Base-by-base conservation (phyloP, 495 filamentous ascomycete species). In the Aspergillus sclerotioniger region DNA sequence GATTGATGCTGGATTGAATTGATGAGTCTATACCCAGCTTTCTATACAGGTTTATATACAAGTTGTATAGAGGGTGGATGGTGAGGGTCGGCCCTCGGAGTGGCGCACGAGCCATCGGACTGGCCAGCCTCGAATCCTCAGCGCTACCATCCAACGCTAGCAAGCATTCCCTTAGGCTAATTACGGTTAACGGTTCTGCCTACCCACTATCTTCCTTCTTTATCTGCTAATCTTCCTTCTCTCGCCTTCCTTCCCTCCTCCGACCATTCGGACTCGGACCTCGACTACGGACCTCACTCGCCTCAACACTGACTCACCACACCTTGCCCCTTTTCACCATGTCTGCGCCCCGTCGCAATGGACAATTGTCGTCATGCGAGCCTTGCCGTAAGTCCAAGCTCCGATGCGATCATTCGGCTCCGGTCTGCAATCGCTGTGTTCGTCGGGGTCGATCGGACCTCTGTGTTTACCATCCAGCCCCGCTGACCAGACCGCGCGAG, bases 311-410 rank as follows among this genome's bases (percentile, higher is more conserved):
- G 47, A 50, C 25, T 32, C 47, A 50, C 47, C 6, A 5, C 10
- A 25, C 5, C 15, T 12, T 31, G 12, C 31, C 13, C n/a, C 46
- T 9, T 1, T 10, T 16, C 15, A 53, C 8, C 28, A 70, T 71
- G 66, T 39, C 58, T 20, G 57, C 60, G 3, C 65, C 60, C 29
- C 68, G 74, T 3, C 68, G 74, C 8, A 79, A 77, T 61, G 73
- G 76, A 2, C 72, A 75, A 37, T 55, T 68, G 28, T 68, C 71
- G 44, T 76, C 74, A 0, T 80, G 76, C 53, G 72, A 80, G 66
- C 71, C 76, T 17, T 80, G 76, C 49, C 70, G 76, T 3, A 77
- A 70, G 57, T 70, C 71, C 10, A 78, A 80, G 54, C 55, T 78
- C 17, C 67, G 72, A 43, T 78, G 75, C 53, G 72, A 78, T 49